phyloP scores from a whole-genome alignment of 371 early-diverging fungal genomes.

The Furculomyces boomerangus region DNA sequence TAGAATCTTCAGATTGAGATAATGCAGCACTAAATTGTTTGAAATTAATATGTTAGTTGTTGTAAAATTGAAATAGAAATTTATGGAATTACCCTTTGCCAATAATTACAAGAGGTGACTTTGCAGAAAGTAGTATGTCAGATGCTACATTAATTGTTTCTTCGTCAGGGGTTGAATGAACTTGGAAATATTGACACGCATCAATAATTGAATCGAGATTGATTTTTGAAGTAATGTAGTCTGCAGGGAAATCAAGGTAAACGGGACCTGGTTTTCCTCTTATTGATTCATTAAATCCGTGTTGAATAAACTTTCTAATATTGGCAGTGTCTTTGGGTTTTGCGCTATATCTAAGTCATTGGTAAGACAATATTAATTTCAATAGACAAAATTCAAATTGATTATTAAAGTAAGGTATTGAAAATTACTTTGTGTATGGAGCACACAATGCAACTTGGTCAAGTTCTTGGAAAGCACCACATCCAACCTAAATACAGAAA shows the following conservation, averaged over 20 bases:
- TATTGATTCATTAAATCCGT: constrained; percentile 32
- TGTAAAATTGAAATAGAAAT: not conserved
- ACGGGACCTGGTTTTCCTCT: constrained; percentile 53
- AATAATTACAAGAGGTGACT: constrained; percentile 43
- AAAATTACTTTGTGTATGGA: constrained; percentile 37
- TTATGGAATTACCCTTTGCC: constrained; percentile 44
- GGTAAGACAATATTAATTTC: too few relatives aligned
- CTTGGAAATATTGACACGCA: constrained; percentile 6
- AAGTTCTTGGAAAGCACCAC: constrained; percentile 64
- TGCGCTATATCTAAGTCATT: constrained; percentile 25
- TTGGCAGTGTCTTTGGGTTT: constrained; percentile 30
- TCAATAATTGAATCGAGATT: not conserved
- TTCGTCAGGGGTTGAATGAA: constrained; percentile 28
- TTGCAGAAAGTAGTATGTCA: constrained; percentile 23
- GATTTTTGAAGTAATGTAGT: constrained; percentile 34
- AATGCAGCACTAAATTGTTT: constrained; percentile 28
- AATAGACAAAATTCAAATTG: not conserved
- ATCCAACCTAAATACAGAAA: constrained; percentile 18
- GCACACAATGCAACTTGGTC: constrained; percentile 47
- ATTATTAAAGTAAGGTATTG: not conserved
- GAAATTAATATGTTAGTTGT: not conserved
- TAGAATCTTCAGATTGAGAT: constrained; percentile 42
- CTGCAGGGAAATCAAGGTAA: constrained; percentile 59
- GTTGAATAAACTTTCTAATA: constrained; percentile 35
- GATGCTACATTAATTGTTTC: constrained; percentile 14